Evolutionary conservation across 2,329 filamentous ascomycete genomes (phyloP), one percentile per base, ranked within the genome.

Genomic region (Scortechinia acanthostroma): DNA sequence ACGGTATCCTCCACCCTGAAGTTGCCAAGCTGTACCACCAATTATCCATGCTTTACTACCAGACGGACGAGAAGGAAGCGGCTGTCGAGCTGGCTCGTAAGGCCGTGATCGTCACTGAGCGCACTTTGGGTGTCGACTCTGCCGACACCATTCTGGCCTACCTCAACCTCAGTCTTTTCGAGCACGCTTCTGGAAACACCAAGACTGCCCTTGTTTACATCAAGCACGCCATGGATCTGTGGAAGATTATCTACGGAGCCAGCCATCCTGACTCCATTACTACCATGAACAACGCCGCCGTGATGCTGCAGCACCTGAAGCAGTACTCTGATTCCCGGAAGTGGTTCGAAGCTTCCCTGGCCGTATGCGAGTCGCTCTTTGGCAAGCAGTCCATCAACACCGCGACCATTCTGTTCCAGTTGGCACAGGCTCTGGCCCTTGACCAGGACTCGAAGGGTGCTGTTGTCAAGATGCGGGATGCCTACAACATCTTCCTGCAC

Each of bases 221-320:
- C 52, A 88, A 88, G 61, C 93, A 98, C 62, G 93, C 93, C 4
- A 77, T 98, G 53, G 84, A 93, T 60, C 74, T 98, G 50, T 97
- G 91, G 91, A 96, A 95, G 72, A 79, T 97, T 55, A 91, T 97
- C 56, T 98, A 96, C 60, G 93, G 93, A 22, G 73, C 85, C 22
- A 86, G 89, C 56, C 93, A 98, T 66, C 93, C 93, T 2, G 93
- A 98, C 67, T 95, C 90, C 5, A 96, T 98, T 66, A 98, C 94
- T 5, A 97, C 93, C 15, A 86, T 97, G 66, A 98, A 97, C 77
- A 98, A 98, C 58, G 91, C 89, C 17, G 93, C 93, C 4, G 93
- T 98, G 48, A 98, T 98, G 93, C 80, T 98, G 47, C 93, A 98
- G 66, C 84, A 90, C 46, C 77, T 96, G 55, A 95, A 97, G 73